These are phyloP conservation scores for Eugenia klotzschiana DNA, from an alignment of 441 rosid genomes.

Conservation along the genomic window DNA sequence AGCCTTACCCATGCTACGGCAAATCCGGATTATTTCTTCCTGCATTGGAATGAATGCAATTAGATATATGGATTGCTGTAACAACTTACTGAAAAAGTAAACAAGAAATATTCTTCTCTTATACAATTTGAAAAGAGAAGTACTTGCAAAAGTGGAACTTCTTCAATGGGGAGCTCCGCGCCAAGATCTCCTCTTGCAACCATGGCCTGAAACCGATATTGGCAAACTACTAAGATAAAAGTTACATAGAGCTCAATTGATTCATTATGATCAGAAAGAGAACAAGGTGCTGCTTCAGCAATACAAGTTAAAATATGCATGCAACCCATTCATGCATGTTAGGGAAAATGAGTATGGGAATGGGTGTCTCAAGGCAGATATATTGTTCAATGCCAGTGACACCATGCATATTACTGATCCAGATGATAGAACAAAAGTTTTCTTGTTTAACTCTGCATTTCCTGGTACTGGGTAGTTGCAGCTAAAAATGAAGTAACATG, in stretches of 20 bases:
- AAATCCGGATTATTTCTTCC: conserved; percentile 58
- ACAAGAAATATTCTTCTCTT: not conserved
- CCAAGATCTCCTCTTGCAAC: conserved; percentile 99
- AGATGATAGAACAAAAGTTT: not conserved
- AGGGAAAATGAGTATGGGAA: not conserved
- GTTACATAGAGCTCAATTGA: not conserved
- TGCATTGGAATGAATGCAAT: not conserved
- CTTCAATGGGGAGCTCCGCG: conserved; percentile 97
- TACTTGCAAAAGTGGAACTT: conserved; percentile 94
- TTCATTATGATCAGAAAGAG: not conserved
- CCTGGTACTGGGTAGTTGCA: not conserved
- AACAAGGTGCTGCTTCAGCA: not conserved
- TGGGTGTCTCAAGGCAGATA: not conserved
- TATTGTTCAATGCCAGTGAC: not conserved
- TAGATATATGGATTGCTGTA: not conserved
- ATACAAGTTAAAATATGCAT: not conserved
- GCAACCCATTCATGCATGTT: not conserved
- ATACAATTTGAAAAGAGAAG: conserved; percentile 6
- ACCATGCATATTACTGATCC: not conserved
- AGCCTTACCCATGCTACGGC: conserved; percentile 97
- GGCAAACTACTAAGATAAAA: not conserved
- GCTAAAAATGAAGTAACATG: not conserved
- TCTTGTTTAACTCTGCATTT: not conserved
- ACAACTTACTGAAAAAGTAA: not conserved
- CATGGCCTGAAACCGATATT: conserved; percentile 52